phyloP scores from a whole-genome alignment of 495 filamentous ascomycete species.

The Cladorrhinum samala region DNA sequence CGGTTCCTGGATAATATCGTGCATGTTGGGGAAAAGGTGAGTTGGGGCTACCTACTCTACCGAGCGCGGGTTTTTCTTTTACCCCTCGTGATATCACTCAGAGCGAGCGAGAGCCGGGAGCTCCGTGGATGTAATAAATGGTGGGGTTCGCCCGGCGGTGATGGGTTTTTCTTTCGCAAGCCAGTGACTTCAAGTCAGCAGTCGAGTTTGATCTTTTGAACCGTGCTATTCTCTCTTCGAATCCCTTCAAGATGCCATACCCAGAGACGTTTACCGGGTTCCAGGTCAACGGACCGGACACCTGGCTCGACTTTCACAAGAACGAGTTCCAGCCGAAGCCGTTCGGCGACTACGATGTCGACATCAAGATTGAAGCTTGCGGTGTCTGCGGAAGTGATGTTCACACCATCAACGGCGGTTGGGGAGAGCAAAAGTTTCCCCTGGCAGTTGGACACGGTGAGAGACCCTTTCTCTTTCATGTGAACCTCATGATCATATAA shows the following conservation, averaged over 20 bases:
- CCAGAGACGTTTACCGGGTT: conserved; percentile 45
- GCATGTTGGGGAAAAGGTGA: neutral
- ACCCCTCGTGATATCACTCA: too few relatives aligned
- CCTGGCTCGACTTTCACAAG: conserved; percentile 50
- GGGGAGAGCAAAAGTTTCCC: conserved; percentile 49
- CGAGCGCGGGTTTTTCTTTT: neutral
- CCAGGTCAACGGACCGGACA: conserved; percentile 46
- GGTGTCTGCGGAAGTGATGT: conserved; percentile 55
- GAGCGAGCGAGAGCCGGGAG: neutral
- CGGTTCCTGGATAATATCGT: conserved; percentile 11
- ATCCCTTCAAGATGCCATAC: conserved; percentile 26
- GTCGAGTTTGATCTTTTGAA: too few relatives aligned
- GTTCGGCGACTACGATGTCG: conserved; percentile 53
- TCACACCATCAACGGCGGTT: conserved; percentile 51
- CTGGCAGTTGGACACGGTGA: conserved; percentile 48
- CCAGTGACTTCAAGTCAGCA: neutral
- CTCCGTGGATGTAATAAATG: too few relatives aligned
- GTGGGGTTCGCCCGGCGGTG: neutral
- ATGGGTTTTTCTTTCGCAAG: neutral
- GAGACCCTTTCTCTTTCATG: neutral
- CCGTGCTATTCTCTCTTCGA: too few relatives aligned
- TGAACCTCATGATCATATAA: neutral
- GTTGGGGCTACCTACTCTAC: neutral
- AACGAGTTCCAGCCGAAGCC: conserved; percentile 53
- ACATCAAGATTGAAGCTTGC: conserved; percentile 49